Conservation (phyloP, 495 filamentous ascomycete genomes). For the Hyaloscypha hepaticicola region DNA sequence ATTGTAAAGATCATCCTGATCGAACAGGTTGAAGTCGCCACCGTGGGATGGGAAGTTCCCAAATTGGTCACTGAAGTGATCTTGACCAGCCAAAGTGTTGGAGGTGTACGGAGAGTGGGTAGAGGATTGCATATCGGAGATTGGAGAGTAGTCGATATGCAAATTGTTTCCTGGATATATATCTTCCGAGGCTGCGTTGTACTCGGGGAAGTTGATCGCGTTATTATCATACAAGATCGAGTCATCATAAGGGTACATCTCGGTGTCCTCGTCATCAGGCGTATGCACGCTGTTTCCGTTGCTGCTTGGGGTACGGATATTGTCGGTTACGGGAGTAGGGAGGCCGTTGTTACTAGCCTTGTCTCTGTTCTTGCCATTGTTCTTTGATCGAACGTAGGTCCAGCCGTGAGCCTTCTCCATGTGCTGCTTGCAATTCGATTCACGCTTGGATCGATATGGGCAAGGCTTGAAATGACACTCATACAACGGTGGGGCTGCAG, state of each 20-base stretch:
- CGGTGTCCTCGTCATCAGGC: constrained; percentile 23
- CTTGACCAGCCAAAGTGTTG: constrained; percentile 23
- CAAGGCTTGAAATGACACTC: constrained; percentile 83
- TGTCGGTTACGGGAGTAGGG: constrained; percentile 27
- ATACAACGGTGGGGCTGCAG: constrained; percentile 69
- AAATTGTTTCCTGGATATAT: constrained; percentile 25
- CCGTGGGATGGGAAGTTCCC: constrained; percentile 19
- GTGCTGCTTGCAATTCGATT: constrained; percentile 98
- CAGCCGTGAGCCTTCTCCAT: constrained; percentile 98
- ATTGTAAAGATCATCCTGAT: constrained; percentile 57
- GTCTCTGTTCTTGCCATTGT: constrained; percentile 65
- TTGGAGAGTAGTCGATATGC: constrained; percentile 30
- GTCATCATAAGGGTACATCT: constrained; percentile 12
- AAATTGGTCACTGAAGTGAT: constrained; percentile 25
- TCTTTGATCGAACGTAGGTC: constrained; percentile 87
- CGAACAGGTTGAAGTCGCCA: constrained; percentile 48
- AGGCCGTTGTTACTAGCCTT: constrained; percentile 23
- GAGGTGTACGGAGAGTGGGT: constrained; percentile 27
- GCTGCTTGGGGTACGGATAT: constrained; percentile 31
- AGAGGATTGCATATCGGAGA: constrained; percentile 24
- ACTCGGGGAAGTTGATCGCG: constrained; percentile 29
- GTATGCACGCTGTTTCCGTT: constrained; percentile 24
- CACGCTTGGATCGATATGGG: constrained; percentile 90
- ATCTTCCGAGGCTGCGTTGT: constrained; percentile 16
- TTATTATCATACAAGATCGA: constrained; percentile 19